Base-by-base conservation (phyloP, 2,329 filamentous ascomycete species). In the Verruconis gallopava region DNA sequence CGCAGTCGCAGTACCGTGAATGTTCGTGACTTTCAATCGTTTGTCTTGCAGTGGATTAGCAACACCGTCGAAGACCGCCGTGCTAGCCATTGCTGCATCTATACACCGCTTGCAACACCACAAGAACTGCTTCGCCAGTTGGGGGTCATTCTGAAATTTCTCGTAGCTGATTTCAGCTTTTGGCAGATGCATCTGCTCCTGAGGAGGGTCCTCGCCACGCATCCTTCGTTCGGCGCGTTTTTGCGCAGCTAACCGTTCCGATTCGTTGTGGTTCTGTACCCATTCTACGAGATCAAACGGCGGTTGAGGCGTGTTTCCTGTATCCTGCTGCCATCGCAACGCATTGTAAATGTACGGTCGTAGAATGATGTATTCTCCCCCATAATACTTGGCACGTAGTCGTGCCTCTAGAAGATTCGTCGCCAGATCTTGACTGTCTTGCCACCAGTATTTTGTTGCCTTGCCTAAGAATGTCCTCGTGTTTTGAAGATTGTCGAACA, bases 1-100 rank as follows among this genome's bases (percentile, higher is more conserved):
- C 84, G 89, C 88, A 69, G 95, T 89, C 47, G 86, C 82, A 14
- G 89, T 96, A 40, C 89, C 88, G 61, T 94, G 93, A 18, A 94
- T 79, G 53, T 95, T 96, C n/a, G 89, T 96, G 43, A 96, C 79
- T 40, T 95, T 80, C 5, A 83, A 75, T 21, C 85, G 75, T 47
- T 73, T 64, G 37, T 48, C 52, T 65, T 84, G 54, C 60, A 68
- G 50, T 69, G 73, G 47, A 71, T 79, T 53, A 66, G 81, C 58
- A 69, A 83, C 68, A 2, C 69, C 69, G 56, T 82, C 75, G 55
- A 96, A 93, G 1, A 86, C 85, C 42, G 77, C 73, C 0, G 89
- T 96, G 57, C 89, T 95, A 55, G 81, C 71, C 41, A 94, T 77
- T 1, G 93, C 75, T 4, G 85, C 83, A 34, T 76, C 66, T 43